These are phyloP conservation scores for Aspergillus panamensis DNA, from an alignment of 495 filamentous ascomycete genomes.

Conservation along the genomic window DNA sequence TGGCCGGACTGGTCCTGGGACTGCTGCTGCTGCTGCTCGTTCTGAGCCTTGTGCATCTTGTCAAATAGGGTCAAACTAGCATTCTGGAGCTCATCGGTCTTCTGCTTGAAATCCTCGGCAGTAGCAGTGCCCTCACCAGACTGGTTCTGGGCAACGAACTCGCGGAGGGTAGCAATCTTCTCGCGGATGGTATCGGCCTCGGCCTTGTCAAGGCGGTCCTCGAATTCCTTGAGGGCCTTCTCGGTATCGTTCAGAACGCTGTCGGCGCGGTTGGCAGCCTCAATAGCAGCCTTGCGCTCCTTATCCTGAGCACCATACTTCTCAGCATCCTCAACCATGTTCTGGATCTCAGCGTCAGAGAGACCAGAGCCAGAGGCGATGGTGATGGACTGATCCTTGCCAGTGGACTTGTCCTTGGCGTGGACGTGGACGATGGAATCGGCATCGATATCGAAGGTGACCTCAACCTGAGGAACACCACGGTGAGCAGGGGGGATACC, in stretches of 20 bases:
- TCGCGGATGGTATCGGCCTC: conserved; percentile 89
- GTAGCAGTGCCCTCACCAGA: conserved; percentile 81
- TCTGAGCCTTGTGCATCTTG: conserved; percentile 98
- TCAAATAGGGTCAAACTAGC: conserved; percentile 96
- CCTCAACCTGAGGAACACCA: conserved; percentile 96
- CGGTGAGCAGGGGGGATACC: conserved; percentile 97
- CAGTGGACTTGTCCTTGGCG: conserved; percentile 98
- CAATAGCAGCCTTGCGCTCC: conserved; percentile 92
- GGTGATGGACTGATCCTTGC: conserved; percentile 99
- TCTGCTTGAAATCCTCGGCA: conserved; percentile 89
- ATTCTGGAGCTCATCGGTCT: conserved; percentile 95
- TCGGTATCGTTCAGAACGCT: conserved; percentile 96
- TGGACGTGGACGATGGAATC: conserved; percentile 99
- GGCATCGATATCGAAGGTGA: conserved; percentile 99
- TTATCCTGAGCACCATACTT: conserved; percentile 93
- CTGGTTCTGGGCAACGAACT: conserved; percentile 93
- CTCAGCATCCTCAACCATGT: conserved; percentile 97
- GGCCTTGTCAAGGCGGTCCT: conserved; percentile 93
- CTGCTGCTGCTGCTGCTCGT: conserved; percentile 62
- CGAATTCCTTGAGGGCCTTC: conserved; percentile 95
- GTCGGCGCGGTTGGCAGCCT: conserved; percentile 95
- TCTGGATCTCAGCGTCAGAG: conserved; percentile 87
- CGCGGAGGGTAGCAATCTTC: conserved; percentile 86
- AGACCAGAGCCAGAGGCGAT: conserved; percentile 98
- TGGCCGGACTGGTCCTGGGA: conserved; percentile 49